These are phyloP conservation scores for Auriscalpium microsporum DNA, from an alignment of 768 basidiomycete species.

Conservation along the genomic window DNA sequence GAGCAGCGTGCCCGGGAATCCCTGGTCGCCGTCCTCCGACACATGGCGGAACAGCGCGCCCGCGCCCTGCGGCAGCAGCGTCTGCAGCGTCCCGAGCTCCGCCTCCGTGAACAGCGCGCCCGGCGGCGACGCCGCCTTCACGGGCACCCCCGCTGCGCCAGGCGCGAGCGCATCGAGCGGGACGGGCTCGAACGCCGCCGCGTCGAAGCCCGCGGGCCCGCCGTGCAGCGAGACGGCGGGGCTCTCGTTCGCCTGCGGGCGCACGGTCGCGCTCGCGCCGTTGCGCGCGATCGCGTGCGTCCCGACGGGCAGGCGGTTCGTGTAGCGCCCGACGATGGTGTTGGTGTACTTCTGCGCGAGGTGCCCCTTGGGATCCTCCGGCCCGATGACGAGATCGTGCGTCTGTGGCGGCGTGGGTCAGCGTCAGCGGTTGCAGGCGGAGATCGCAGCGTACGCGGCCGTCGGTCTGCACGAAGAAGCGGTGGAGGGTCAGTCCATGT, in stretches of 20 bases:
- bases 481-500: constrained; percentile 60
- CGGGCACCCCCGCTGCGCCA: constrained; percentile 17
- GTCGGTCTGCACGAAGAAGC: constrained; percentile 54
- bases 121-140: background rate
- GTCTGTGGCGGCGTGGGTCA: constrained; percentile 32
- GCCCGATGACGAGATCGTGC: constrained; percentile 71
- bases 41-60: constrained; percentile 49
- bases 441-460: constrained; percentile 40
- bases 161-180: constrained; percentile 24
- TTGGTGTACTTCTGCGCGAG: constrained; percentile 59
- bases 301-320: constrained; percentile 64
- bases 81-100: constrained; percentile 39
- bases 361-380: constrained; percentile 54
- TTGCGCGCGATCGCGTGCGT: constrained; percentile 37
- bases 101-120: constrained; percentile 44
- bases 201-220: constrained; percentile 59
- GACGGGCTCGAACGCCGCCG: constrained; percentile 42
- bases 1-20: constrained; percentile 53
- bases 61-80: constrained; percentile 22
- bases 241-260: constrained; percentile 16
- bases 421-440: background rate
- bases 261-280: constrained; percentile 34
- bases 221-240: constrained; percentile 63
- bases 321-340: constrained; percentile 63
- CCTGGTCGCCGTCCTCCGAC: constrained; percentile 62